Base-by-base conservation (phyloP, 208 protist genomes). In the Leishmania braziliensis region DNA sequence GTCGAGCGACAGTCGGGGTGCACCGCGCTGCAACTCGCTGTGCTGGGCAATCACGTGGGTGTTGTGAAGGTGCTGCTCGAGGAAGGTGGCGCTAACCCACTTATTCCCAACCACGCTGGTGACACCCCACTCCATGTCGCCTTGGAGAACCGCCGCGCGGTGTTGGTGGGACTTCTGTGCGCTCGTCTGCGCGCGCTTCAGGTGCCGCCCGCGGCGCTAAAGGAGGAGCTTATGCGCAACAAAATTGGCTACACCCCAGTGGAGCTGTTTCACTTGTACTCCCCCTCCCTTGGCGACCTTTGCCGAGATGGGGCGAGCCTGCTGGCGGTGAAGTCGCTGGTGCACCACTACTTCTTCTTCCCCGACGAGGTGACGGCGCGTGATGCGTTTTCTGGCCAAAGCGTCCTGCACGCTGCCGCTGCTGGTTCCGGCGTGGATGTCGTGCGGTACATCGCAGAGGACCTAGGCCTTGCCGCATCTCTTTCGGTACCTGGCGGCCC, bases 81-180 rank as follows among this genome's bases (percentile, higher is more conserved):
- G 46, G 79, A 88, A 29, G 90, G 90, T 3, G 66, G 78, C 60
- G 82, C 82, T 33, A 75, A 85, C 56, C 82, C 82, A n/a, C 77
- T 85, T 46, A 26, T 79, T 39, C 48, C 82, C 29, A 85, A 85
- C 76, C 26, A 77, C 83, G 43, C 20, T 48, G 88, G 90, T 12
- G 82, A 95, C 75, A 95, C 93, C 9, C 77, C 91, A 51, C 82
- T 96, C 62, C 93, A 96, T 77, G 50, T 93, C 36, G 94, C 94
- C 18, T 84, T 97, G 33, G 75, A 85, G 58, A 79, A 81, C 3
- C 83, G 89, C 58, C 84, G 83, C 56, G 90, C 91, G 18, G 78
- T 71, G 8, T 23, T 94, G 2, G 92, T 94, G 3, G 90, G 87
- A 1, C 50, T 92, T 50, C 85, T 96, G 36, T 95, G 92, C 77